phyloP scores from a whole-genome alignment of 1,284 basidiomycete genomes.

The Pholiota adiposa region DNA sequence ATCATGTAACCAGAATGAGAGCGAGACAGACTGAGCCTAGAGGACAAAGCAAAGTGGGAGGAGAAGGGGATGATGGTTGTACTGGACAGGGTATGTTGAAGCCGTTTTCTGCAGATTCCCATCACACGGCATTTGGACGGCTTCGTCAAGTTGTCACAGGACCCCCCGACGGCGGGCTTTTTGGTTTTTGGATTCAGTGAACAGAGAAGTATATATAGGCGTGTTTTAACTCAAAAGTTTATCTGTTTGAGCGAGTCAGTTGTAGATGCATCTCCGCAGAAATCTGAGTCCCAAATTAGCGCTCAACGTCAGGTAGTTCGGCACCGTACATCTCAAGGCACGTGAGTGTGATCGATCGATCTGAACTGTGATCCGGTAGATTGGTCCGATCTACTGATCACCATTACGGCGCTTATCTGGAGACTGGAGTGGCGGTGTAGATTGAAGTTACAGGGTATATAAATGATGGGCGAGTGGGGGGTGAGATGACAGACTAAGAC shows the following conservation, averaged over 20 bases:
- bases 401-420: background rate
- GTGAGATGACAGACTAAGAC: background rate
- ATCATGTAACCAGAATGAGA: background rate
- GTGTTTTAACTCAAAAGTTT: no score
- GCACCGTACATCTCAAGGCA: background rate
- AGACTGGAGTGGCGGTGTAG: background rate
- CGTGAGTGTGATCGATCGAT: constrained; percentile 6
- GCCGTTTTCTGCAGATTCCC: background rate
- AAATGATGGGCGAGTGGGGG: no score
- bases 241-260: no score
- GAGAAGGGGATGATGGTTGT: background rate
- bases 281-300: background rate
- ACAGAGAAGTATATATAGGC: no score
- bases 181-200: background rate
- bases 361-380: constrained; percentile 1
- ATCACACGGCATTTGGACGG: background rate
- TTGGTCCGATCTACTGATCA: constrained; percentile 2
- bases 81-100: background rate
- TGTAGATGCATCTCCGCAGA: no score
- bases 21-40: no score
- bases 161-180: background rate
- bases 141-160: background rate
- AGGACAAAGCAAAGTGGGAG: background rate
- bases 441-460: background rate
- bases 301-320: background rate